A percentile compares a stretch with the other conserved stretches of the same genome.
Evolutionary conservation across 2,329 filamentous ascomycete genomes (phyloP).

Genomic region (Chaetomiaceae sp.): DNA sequence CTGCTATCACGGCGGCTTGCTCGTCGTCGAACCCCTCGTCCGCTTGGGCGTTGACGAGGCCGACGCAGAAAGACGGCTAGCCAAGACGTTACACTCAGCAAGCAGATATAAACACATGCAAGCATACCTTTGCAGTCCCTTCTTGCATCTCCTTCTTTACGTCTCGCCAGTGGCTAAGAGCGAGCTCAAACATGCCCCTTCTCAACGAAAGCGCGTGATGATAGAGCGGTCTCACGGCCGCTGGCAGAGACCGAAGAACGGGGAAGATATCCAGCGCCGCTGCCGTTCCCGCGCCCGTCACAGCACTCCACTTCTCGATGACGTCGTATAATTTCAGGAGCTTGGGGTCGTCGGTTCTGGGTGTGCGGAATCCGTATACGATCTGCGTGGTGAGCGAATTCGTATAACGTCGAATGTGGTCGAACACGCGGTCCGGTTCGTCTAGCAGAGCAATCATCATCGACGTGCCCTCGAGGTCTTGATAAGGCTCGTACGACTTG

Average conservation of each 20-base stretch:
- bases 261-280: neutral
- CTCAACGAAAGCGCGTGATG: neutral
- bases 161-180: neutral
- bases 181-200: neutral
- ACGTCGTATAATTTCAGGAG: neutral
- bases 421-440: neutral
- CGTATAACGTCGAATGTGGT: neutral
- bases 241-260: neutral
- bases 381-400: neutral
- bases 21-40: neutral
- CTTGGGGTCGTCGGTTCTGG: neutral
- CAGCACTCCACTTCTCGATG: neutral
- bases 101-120: neutral
- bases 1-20: neutral
- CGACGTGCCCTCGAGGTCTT: neutral
- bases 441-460: neutral
- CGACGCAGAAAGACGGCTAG: neutral
- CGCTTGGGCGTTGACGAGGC: neutral
- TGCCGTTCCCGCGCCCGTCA: neutral
- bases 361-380: neutral
- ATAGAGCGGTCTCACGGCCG: neutral
- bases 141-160: neutral
- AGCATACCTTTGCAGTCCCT: neutral
- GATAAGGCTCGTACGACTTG: neutral
- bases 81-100: no score